phyloP scores from a whole-genome alignment of 1,139 yeast species.

The Blastobotrys malaysiensis region DNA sequence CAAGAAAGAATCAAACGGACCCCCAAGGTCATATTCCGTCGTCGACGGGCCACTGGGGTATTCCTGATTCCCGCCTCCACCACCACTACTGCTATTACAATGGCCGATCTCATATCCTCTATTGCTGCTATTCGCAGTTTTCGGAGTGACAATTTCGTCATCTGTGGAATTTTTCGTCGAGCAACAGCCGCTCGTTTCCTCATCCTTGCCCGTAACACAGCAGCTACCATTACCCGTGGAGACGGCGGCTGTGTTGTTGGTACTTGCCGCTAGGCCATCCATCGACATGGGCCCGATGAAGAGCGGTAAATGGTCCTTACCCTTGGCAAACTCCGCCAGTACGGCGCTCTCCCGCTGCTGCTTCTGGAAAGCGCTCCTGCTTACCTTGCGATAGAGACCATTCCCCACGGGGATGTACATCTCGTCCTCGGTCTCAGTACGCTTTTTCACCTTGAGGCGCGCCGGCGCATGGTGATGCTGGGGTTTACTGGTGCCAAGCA shows the following conservation, averaged over 20 bases:
- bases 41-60: neutral
- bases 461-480: slow-evolving; percentile 1
- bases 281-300: slow-evolving; percentile 35
- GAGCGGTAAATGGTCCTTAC: slow-evolving; percentile 19
- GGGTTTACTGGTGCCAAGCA: slow-evolving; percentile 13
- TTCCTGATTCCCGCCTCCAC: no score
- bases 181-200: slow-evolving; percentile 3
- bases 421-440: slow-evolving; percentile 18
- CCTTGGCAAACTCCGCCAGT: neutral
- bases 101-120: neutral
- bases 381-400: slow-evolving; percentile 28
- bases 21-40: neutral
- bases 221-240: neutral
- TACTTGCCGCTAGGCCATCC: slow-evolving; percentile 22
- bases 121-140: neutral
- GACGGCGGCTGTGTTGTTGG: slow-evolving; percentile 2
- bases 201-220: neutral
- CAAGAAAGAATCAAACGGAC: neutral
- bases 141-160: neutral
- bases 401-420: slow-evolving; percentile 34
- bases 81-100: no score
- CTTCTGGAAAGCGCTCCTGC: slow-evolving; percentile 10
- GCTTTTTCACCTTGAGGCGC: slow-evolving; percentile 11
- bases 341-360: slow-evolving; percentile 9
- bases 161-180: neutral